A percentile compares a stretch with the other conserved stretches of the same genome.
Evolutionary conservation across 163 green algal genomes (phyloP).

Genomic region (Chloromonas sp.): DNA sequence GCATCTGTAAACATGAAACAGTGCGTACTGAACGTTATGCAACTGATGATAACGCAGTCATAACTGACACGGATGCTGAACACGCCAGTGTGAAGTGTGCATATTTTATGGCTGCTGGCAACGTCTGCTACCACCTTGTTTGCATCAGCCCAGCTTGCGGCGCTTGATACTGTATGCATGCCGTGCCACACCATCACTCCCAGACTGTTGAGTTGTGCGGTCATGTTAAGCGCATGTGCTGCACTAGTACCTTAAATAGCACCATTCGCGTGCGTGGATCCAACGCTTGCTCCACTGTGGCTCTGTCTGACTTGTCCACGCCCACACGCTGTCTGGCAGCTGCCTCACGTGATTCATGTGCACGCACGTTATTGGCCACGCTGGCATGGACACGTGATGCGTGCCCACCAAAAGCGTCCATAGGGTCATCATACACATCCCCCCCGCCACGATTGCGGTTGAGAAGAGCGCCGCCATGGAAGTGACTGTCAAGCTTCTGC

Average conservation of each 20-base stretch:
- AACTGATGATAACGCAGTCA: too few relatives aligned
- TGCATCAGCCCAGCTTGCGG: too few relatives aligned
- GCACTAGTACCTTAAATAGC: constrained; percentile 77
- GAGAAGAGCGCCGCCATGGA: constrained; percentile 24
- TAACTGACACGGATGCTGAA: too few relatives aligned
- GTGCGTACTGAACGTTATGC: too few relatives aligned
- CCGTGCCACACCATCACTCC: too few relatives aligned
- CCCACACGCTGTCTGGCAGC: constrained; percentile 5
- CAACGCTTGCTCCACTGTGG: constrained; percentile 86
- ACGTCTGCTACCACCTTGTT: too few relatives aligned
- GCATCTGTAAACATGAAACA: constrained; percentile 46
- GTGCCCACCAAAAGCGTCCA: constrained; percentile 45
- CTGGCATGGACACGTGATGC: constrained; percentile 20
- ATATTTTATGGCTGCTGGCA: too few relatives aligned
- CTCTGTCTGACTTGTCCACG: constrained; percentile 77
- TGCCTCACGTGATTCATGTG: constrained; percentile 6
- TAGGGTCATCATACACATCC: constrained; percentile 41
- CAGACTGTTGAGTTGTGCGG: too few relatives aligned
- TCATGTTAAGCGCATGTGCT: too few relatives aligned
- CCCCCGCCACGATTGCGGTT: not conserved
- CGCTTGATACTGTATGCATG: too few relatives aligned
- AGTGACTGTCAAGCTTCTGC: constrained; percentile 45
- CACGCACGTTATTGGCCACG: constrained; percentile 38
- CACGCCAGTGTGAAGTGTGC: too few relatives aligned
- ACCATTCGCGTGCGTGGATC: constrained; percentile 94